Conservation (phyloP, 768 basidiomycete genomes). For the Baorangia bicolor region DNA sequence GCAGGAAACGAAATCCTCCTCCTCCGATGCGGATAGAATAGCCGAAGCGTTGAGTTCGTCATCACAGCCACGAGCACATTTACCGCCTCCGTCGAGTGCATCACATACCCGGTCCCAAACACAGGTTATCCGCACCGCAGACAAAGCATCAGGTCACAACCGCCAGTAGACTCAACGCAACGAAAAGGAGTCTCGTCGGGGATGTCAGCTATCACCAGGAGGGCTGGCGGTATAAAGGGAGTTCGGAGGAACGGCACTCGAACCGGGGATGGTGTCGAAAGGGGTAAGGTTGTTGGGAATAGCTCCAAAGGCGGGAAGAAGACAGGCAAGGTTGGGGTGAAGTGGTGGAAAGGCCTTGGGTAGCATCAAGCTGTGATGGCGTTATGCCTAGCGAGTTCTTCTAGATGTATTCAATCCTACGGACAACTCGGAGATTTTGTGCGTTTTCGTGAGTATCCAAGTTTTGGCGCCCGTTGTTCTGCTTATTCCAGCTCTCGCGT, state of each 20-base stretch:
- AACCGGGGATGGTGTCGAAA: background rate
- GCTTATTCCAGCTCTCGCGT: too few species aligned
- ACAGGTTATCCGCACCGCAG: too few species aligned
- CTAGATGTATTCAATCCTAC: too few species aligned
- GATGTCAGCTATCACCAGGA: too few species aligned
- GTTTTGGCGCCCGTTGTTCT: too few species aligned
- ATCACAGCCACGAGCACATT: background rate
- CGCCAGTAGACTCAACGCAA: background rate
- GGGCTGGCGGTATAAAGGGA: constrained; percentile 12
- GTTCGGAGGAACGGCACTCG: constrained; percentile 5
- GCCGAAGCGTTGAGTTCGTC: background rate
- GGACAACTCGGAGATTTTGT: too few species aligned
- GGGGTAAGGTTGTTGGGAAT: constrained; percentile 7
- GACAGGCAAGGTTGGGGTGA: too few species aligned
- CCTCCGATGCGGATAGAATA: too few species aligned
- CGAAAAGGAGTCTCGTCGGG: constrained; percentile 66
- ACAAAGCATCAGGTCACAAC: background rate
- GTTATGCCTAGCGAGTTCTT: background rate
- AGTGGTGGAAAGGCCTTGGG: constrained; percentile 48
- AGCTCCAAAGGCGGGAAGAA: too few species aligned
- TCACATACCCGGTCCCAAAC: background rate
- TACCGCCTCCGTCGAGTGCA: too few species aligned
- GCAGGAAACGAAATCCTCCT: constrained; percentile 20
- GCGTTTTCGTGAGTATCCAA: background rate
- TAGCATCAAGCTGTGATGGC: background rate